Conservation (phyloP, 169 alveolate species). For the Toxoplasma gondii region DNA sequence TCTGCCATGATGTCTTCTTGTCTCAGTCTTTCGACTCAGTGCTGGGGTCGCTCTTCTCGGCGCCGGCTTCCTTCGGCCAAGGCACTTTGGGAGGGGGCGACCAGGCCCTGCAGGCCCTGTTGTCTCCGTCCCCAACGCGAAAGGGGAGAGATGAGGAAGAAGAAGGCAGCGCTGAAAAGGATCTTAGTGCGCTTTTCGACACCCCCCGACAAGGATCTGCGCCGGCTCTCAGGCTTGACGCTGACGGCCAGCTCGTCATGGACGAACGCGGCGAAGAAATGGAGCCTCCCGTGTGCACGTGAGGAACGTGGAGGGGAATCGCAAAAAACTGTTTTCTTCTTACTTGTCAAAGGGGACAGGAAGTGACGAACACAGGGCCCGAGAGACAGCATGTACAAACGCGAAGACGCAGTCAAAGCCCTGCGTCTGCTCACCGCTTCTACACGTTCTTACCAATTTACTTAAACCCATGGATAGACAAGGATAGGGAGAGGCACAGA, state of each 20-base stretch:
- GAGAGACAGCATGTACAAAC: too few species aligned
- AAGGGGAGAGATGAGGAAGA: background rate
- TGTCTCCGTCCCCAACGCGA: background rate
- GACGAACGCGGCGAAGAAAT: background rate
- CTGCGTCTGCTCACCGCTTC: too few species aligned
- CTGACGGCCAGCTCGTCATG: conserved; percentile 43
- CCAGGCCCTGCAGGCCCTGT: background rate
- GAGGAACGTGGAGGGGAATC: background rate
- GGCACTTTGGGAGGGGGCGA: background rate
- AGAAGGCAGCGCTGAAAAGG: background rate
- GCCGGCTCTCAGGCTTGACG: conserved; percentile 29
- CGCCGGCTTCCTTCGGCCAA: background rate
- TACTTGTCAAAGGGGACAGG: too few species aligned
- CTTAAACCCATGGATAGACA: too few species aligned
- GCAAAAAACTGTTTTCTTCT: background rate
- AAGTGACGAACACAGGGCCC: too few species aligned
- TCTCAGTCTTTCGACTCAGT: background rate
- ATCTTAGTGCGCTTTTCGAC: background rate
- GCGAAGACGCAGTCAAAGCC: too few species aligned
- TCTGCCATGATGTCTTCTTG: background rate
- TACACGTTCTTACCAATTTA: too few species aligned
- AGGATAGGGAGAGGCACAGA: too few species aligned
- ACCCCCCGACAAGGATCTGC: background rate
- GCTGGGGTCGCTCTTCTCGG: background rate
- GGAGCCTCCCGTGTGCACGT: conserved; percentile 7